Evolutionary conservation across 2,329 filamentous ascomycete species (phyloP).

Genomic region (Colletotrichum karsti): DNA sequence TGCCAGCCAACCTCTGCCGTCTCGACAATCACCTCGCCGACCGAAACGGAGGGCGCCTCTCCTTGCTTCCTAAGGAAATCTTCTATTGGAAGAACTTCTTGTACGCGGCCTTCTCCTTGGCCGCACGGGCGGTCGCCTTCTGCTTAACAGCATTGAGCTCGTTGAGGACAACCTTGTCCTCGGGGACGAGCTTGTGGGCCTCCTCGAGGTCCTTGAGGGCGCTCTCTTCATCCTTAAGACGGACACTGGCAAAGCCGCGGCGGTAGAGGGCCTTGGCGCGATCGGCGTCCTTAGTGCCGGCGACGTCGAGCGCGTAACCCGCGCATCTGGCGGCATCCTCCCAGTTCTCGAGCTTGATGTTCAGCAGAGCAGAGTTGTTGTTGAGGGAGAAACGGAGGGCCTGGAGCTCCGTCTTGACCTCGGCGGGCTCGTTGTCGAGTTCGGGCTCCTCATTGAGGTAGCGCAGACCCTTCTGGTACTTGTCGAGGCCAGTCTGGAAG

Average conservation of each 20-base stretch:
- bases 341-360: constrained; percentile 81
- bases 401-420: constrained; percentile 69
- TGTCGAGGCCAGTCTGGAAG: constrained; percentile 76
- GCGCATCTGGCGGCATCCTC: constrained; percentile 76
- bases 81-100: constrained; percentile 83
- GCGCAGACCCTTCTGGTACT: constrained; percentile 93
- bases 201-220: constrained; percentile 79
- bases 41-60: neutral
- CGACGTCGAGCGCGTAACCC: constrained; percentile 75
- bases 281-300: constrained; percentile 75
- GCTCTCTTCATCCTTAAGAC: constrained; percentile 84
- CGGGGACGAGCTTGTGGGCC: constrained; percentile 78
- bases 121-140: constrained; percentile 74
- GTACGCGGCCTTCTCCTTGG: constrained; percentile 92
- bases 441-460: constrained; percentile 89
- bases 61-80: neutral
- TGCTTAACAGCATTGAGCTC: constrained; percentile 85
- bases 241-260: constrained; percentile 77
- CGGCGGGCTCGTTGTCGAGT: constrained; percentile 74
- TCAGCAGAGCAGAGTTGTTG: constrained; percentile 87
- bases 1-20: neutral
- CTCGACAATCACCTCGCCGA: neutral
- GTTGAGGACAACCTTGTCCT: constrained; percentile 76
- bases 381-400: constrained; percentile 85
- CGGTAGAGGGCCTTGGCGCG: constrained; percentile 91